Evolutionary conservation across 2,329 filamentous ascomycete species (phyloP), one percentile per base, ranked within the genome.

Genomic region (Aspergillus ochraceus): DNA sequence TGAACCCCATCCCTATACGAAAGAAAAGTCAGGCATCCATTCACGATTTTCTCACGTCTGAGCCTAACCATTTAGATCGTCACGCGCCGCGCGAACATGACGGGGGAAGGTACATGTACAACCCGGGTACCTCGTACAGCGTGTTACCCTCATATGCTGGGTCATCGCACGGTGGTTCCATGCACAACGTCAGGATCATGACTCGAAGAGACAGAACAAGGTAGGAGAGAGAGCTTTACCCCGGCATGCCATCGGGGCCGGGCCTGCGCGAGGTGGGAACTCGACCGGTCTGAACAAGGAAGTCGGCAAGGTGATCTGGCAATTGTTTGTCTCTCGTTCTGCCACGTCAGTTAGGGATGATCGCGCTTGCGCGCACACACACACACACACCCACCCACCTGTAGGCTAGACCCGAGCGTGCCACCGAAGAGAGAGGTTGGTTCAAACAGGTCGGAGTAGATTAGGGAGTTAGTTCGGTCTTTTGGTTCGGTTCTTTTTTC

Each of bases 331-430:
- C 45, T 52, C 60, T 65, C 55, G 39, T 65, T 57, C 45, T 49
- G 64, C 64, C 66, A 66, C 64, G 66, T 67, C 66, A 65, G 57
- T 54, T 45, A 47, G 47, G 29, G 39, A 55, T 46, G 52, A 57
- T 54, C 30, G 29, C 42, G 30, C 46, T 53, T 60, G 57, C 55
- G 45, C 51, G 50, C 60, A 64, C 55, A 55, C 56, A 50, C 56
- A 24, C 24, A 24, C 24, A 24, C 24, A 24, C 24, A 24, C n/a
- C n/a, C n/a, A n/a, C n/a, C n/a, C 24, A 24, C 24, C 24, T 24
- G 24, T 24, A 24, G 5, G 24, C 45, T 61, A 57, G 58, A 59
- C 58, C 63, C 54, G 61, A 57, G 60, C 42, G 59, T 60, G 55
- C 36, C 63, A 63, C 58, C 26, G 26, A 29, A 60, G 58, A 62